These are phyloP conservation scores for Rubus parviflorus DNA, from an alignment of 306 rosid genomes.

Conservation along the genomic window DNA sequence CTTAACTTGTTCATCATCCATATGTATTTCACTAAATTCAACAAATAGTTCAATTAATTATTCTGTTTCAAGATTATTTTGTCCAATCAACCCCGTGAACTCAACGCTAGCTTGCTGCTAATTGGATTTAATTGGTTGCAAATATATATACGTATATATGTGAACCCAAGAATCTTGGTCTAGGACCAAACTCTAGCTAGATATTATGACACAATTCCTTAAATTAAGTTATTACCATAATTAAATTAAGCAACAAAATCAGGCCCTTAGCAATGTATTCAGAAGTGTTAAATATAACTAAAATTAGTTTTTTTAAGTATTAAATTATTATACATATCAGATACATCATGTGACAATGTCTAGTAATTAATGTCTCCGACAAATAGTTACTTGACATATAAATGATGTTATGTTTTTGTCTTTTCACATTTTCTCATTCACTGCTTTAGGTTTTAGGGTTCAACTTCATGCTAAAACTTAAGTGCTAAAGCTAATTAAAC, in stretches of 20 bases:
- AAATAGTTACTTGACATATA: no score
- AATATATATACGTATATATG: conserved; percentile 19
- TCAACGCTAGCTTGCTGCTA: conserved; percentile 26
- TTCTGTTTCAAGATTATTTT: background rate
- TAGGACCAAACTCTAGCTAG: conserved; percentile 12
- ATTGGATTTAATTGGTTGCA: conserved; percentile 30
- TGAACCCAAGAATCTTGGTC: conserved; percentile 36
- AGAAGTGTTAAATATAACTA: background rate
- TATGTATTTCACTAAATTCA: conserved; percentile 41
- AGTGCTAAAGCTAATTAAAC: no score
- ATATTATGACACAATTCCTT: background rate
- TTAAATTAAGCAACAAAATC: background rate
- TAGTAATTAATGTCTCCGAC: no score
- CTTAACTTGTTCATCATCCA: conserved; percentile 18
- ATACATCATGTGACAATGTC: background rate
- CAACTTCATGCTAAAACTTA: no score
- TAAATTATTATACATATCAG: background rate
- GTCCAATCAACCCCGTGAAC: conserved; percentile 30
- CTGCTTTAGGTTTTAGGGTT: no score
- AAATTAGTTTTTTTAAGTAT: background rate
- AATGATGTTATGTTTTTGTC: no score
- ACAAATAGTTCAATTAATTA: background rate
- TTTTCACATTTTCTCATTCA: no score
- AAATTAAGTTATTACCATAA: background rate
- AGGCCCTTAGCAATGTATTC: background rate